These are phyloP conservation scores for Pseudoneurospora amorphoporcata DNA, from an alignment of 495 filamentous ascomycete species.

Conservation along the genomic window DNA sequence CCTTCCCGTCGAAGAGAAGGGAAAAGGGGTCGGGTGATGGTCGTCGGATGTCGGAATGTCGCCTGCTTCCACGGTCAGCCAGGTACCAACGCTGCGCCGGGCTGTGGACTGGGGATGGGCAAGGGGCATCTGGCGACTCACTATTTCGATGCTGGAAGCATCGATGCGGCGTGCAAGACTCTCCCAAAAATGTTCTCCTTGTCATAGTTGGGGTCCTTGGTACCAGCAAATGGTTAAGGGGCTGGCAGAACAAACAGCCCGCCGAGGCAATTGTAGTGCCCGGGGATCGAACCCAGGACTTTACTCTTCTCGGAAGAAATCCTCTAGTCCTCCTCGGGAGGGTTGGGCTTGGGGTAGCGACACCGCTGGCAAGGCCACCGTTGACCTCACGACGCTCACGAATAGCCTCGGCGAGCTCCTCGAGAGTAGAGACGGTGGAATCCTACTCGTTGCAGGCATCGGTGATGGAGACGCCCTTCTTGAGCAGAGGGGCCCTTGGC, in stretches of 20 bases:
- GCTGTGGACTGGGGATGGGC: neutral
- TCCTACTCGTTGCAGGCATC: conserved; percentile 98
- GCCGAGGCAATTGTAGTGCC: neutral
- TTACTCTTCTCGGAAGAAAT: neutral
- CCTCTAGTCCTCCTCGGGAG: conserved; percentile 34
- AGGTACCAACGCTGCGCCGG: neutral
- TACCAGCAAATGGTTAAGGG: neutral
- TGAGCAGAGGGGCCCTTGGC: conserved; percentile 68
- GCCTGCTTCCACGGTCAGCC: neutral
- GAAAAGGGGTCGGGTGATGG: neutral
- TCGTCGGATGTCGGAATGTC: neutral
- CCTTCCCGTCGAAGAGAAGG: neutral
- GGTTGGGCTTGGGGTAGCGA: conserved; percentile 21
- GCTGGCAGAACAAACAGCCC: no score
- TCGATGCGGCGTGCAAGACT: no score
- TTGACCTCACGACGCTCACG: conserved; percentile 52
- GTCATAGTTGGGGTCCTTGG: neutral
- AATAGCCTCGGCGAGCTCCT: conserved; percentile 78
- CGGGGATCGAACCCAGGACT: neutral
- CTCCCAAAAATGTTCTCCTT: neutral
- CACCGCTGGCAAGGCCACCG: conserved; percentile 15
- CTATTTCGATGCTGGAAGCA: no score
- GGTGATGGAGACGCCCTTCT: conserved; percentile 92
- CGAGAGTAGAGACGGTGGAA: conserved; percentile 71
- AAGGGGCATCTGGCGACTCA: no score